Percentiles rank a stretch among this genome's conserved stretches.
These are phyloP conservation scores for Cryptosporidium meleagridis DNA, from an alignment of 169 alveolate genomes.

Conservation along the genomic window DNA sequence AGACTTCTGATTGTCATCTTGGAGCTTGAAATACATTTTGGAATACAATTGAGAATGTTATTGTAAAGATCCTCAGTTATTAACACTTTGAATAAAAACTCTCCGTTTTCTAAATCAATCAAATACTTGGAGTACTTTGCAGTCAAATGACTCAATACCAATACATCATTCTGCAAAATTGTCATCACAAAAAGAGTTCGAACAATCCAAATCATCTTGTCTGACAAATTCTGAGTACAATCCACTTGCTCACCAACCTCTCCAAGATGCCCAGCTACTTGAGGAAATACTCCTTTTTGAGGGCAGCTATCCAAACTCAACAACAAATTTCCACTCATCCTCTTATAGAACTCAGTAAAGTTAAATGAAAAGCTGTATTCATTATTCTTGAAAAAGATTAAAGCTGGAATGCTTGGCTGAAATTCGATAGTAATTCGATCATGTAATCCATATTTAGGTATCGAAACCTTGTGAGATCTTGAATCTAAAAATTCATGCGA, in stretches of 20 bases:
- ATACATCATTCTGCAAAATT: conserved; percentile 21
- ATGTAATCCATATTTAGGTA: conserved; percentile 72
- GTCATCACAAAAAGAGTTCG: conserved; percentile 51
- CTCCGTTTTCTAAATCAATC: conserved; percentile 33
- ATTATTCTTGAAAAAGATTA: conserved; percentile 83
- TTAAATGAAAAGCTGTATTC: conserved; percentile 82
- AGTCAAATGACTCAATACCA: conserved; percentile 4
- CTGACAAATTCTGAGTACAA: neutral
- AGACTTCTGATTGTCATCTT: conserved; percentile 20
- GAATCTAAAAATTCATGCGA: neutral
- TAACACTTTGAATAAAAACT: conserved; percentile 24
- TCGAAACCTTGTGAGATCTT: conserved; percentile 13
- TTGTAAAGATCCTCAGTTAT: conserved; percentile 56
- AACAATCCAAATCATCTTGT: conserved; percentile 25
- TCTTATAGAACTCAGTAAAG: conserved; percentile 84
- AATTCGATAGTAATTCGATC: conserved; percentile 84
- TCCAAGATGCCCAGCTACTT: neutral
- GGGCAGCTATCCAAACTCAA: neutral
- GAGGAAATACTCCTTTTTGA: too few species aligned
- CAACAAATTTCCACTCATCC: conserved; percentile 30
- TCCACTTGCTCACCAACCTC: neutral
- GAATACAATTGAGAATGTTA: conserved; percentile 42
- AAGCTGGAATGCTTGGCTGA: conserved; percentile 83
- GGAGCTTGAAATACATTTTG: conserved; percentile 4
- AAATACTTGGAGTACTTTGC: neutral